phyloP scores from a whole-genome alignment of 805 yeast genomes.

The Kodamaea nitidulidarum region DNA sequence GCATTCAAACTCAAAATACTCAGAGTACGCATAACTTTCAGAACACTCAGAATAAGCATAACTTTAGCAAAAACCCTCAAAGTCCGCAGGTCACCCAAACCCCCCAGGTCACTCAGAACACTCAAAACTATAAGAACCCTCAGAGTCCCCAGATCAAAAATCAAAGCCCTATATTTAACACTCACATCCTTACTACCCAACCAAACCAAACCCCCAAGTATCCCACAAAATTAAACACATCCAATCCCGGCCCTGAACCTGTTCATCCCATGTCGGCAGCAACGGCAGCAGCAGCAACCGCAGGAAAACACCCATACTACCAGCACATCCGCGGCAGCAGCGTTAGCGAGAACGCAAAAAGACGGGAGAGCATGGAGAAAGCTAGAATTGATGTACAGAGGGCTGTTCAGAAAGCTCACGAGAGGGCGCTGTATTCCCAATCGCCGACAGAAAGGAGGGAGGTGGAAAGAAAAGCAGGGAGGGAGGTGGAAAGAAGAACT shows the following conservation, averaged over 20 bases:
- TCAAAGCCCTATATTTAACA: background rate
- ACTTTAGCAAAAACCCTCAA: no score
- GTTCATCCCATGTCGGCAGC: conserved; percentile 3
- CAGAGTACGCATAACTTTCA: no score
- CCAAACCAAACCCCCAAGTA: background rate
- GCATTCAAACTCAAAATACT: no score
- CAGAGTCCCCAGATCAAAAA: background rate
- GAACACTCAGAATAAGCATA: no score
- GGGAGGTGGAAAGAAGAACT: no score
- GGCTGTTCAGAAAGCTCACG: no score
- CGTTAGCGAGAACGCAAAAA: background rate
- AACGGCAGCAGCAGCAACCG: conserved; percentile 8
- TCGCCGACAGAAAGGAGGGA: background rate
- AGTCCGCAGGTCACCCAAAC: no score
- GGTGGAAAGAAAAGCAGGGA: background rate
- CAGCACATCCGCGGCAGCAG: conserved; percentile 7
- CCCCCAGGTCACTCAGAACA: no score
- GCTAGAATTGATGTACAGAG: no score
- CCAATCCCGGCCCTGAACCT: background rate
- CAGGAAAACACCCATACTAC: conserved; percentile 7
- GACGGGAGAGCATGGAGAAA: no score
- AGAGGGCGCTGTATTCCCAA: no score
- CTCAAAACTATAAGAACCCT: no score
- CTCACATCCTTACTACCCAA: background rate
- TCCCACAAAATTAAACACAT: background rate